These are phyloP conservation scores for Taphrina deformans DNA, from an alignment of 1,139 yeast species.

Conservation along the genomic window DNA sequence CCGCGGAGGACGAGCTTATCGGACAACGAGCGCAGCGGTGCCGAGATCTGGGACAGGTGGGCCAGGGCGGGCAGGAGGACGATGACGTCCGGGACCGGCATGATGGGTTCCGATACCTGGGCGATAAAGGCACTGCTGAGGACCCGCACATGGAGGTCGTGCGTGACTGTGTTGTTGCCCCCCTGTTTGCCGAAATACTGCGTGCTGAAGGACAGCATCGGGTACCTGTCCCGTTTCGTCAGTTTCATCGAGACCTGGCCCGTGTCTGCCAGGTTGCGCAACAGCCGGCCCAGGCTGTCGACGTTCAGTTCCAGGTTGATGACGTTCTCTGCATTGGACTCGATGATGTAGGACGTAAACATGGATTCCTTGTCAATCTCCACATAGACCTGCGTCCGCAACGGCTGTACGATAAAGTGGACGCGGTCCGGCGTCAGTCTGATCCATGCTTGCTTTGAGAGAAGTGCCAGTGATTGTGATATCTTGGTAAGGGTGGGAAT, in stretches of 20 bases:
- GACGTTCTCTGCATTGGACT: slow-evolving; percentile 36
- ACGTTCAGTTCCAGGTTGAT: slow-evolving; percentile 36
- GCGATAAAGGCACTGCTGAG: slow-evolving; percentile 32
- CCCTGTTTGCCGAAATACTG: slow-evolving; percentile 32
- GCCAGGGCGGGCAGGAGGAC: slow-evolving; percentile 40
- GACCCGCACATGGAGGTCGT: slow-evolving; percentile 36
- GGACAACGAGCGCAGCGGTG: slow-evolving; percentile 42
- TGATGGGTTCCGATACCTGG: slow-evolving; percentile 41
- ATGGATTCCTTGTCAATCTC: slow-evolving; percentile 20
- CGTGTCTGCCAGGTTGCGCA: slow-evolving; percentile 30
- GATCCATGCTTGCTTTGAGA: slow-evolving; percentile 34
- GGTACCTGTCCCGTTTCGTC: slow-evolving; percentile 35
- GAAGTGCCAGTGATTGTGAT: slow-evolving; percentile 42
- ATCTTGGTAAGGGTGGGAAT: slow-evolving; percentile 25
- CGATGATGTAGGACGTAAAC: slow-evolving; percentile 29
- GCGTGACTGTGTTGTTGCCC: slow-evolving; percentile 36
- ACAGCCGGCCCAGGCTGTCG: slow-evolving; percentile 32
- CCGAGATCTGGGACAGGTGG: slow-evolving; percentile 40
- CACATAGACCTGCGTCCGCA: slow-evolving; percentile 37
- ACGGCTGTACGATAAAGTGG: slow-evolving; percentile 36
- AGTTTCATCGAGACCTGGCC: slow-evolving; percentile 35
- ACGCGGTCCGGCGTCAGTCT: slow-evolving; percentile 33
- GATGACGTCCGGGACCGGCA: slow-evolving; percentile 41
- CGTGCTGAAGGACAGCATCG: slow-evolving; percentile 35
- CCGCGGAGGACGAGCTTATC: slow-evolving; percentile 41